Evolutionary conservation across 1,284 basidiomycete genomes (phyloP), one percentile per base, ranked within the genome.

Genomic region (Cutaneotrichosporon mucoides): DNA sequence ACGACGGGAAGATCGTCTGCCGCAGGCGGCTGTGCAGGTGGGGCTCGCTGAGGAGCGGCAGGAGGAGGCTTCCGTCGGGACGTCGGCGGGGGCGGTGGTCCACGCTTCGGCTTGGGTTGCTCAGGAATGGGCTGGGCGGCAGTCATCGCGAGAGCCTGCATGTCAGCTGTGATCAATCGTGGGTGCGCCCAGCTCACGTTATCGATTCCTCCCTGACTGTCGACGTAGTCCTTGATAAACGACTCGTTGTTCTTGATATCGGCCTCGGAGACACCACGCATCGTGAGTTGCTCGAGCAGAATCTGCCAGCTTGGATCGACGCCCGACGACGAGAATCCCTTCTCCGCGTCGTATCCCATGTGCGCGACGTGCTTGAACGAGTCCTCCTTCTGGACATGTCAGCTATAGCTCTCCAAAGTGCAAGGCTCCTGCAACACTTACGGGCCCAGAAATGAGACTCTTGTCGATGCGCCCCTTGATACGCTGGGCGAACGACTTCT

Each of bases 261-360:
- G 40, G 82, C 80, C 33, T 77, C 78, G 47, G 85, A 84, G 57
- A 95, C 77, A 3, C 93, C 93, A 41, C 85, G 83, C 37, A 81
- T 81, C 62, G 87, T 84, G 4, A 98, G 82, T 67, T 86, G 83
- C 33, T 82, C 83, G 2, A 98, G 82, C 57, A 98, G 80, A 0
- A 86, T 81, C 59, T 87, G 83, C 95, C 95, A 99, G 7, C 88
- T 91, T 4, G 90, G 87, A 77, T 98, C 95, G n/a, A 97, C 90
- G 62, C 90, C 90, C 40, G 84, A 84, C 1, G 88, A 89, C 0
- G 87, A 88, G 76, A 93, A 97, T 4, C 93, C 93, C 43, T 86
- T 85, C 67, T 95, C 86, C 0, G 85, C 76, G 67, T 95, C 89
- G 76, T 89, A 97, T 33, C 93, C 93, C 90, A 99, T 96, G 73